Percentiles rank a stretch among this genome's conserved stretches.
Conservation (phyloP, 306 rosid species). For the Rosa multiflora region DNA sequence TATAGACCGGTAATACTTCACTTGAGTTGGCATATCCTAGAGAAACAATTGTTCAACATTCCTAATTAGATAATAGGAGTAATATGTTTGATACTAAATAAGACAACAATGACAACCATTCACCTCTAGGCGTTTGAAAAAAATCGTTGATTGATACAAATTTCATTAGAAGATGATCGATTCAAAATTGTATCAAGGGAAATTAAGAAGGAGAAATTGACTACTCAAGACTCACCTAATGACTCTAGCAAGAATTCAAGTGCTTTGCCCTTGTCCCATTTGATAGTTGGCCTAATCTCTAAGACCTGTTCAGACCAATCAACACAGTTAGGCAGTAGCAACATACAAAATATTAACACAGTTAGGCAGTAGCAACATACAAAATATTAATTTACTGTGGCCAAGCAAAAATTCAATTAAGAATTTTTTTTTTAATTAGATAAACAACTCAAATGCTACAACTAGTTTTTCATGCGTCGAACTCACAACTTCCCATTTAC, state of each 20-base stretch:
- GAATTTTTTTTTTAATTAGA: no score
- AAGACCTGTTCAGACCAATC: conserved; percentile 38
- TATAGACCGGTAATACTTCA: conserved; percentile 74
- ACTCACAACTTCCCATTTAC: no score
- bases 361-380: background rate
- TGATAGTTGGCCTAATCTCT: conserved; percentile 86
- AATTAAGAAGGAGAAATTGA: background rate
- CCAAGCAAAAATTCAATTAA: conserved; percentile 3
- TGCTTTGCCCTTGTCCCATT: conserved; percentile 98
- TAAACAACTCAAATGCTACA: no score
- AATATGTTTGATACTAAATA: background rate
- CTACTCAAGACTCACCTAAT: conserved; percentile 40
- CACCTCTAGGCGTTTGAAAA: background rate
- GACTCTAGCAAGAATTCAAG: conserved; percentile 80
- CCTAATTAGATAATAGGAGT: background rate
- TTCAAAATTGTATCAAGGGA: background rate
- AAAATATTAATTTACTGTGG: background rate
- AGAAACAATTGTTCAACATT: background rate
- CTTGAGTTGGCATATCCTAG: conserved; percentile 69
- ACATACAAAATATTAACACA: background rate
- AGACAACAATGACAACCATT: no score
- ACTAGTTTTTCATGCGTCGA: no score
- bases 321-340: background rate
- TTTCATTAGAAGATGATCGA: background rate
- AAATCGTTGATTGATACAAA: background rate